Evolutionary conservation across 2,329 filamentous ascomycete species (phyloP), one percentile per base, ranked within the genome.

Genomic region (Akanthomyces muscarius): DNA sequence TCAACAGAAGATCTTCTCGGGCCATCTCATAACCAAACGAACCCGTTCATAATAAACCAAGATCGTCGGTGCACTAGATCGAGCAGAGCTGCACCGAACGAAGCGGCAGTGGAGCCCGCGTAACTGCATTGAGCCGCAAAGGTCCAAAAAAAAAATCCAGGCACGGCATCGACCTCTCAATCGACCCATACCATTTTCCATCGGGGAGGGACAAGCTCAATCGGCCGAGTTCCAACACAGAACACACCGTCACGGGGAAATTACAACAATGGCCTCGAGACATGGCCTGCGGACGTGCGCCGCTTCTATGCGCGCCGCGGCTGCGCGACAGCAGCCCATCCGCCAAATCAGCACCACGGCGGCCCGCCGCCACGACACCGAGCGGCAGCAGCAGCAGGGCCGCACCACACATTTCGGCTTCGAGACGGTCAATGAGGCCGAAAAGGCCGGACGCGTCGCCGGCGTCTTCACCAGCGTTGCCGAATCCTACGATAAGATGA

Each of bases 401-500:
- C 82, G 83, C 64, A 88, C 88, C 66, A 97, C 93, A 56, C 92
- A 97, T 78, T 97, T 97, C 75, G 93, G 93, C 58, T 97, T 92
- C 75, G 85, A 93, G 77, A 94, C 91, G 48, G 83, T 97, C 47
- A 86, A 89, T 18, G 91, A 96, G 73, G 81, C 86, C 11, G 82
- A 95, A 75, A 97, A 97, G 77, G 80, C 78, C 51, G 71, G 81
- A 68, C 75, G 79, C 82, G 93, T 97, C 47, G 90, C 90, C 65
- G 87, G 86, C 48, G 95, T 99, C 64, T 99, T 99, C 80, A 94
- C 91, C 76, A 97, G 90, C 68, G 95, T 99, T 47, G 95, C 95
- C 68, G 88, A 91, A 66, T 92, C 90, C 21, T 99, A 99, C 78
- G 95, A 99, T 77, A 89, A 89, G 66, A 99, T 99, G 95, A 99